Evolutionary conservation across 306 rosid species (phyloP).

Genomic region (Lathyrus sativus): DNA sequence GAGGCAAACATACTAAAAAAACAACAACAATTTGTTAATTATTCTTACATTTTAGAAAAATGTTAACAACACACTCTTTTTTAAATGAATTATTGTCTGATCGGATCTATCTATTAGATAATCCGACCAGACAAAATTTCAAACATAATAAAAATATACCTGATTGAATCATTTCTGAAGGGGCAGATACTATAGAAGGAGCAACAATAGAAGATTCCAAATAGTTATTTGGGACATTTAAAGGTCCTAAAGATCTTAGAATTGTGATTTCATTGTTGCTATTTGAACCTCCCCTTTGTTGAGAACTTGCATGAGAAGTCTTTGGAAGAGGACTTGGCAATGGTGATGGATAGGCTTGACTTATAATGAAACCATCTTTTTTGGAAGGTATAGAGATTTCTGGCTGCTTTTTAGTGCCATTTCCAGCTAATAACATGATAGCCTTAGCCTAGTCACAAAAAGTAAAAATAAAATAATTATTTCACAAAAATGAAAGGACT

Average conservation of each 20-base stretch:
- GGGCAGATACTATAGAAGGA: conserved; percentile 46
- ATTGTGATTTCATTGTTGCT: conserved; percentile 45
- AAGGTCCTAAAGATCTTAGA: conserved; percentile 42
- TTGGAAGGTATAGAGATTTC: conserved; percentile 45
- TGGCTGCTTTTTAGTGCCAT: conserved; percentile 56
- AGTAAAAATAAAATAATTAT: background rate
- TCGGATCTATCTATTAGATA: too few species aligned
- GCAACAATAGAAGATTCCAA: conserved; percentile 51
- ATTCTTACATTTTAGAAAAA: conserved; percentile 10
- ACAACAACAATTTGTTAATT: conserved; percentile 18
- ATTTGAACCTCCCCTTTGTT: conserved; percentile 46
- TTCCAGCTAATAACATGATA: conserved; percentile 85
- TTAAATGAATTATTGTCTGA: background rate
- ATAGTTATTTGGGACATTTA: conserved; percentile 42
- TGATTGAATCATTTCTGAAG: conserved; percentile 50
- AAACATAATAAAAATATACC: conserved; percentile 48
- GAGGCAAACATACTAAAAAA: conserved; percentile 71
- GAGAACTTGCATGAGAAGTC: conserved; percentile 44
- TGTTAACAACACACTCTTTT: background rate
- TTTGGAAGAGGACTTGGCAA: conserved; percentile 53
- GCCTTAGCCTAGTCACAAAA: conserved; percentile 70
- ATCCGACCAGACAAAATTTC: background rate
- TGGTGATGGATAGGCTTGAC: conserved; percentile 46
- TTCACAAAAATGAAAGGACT: background rate
- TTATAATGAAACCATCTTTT: conserved; percentile 46